Base-by-base conservation (phyloP, 371 early-diverging fungal species). In the Chytridiales sp. region DNA sequence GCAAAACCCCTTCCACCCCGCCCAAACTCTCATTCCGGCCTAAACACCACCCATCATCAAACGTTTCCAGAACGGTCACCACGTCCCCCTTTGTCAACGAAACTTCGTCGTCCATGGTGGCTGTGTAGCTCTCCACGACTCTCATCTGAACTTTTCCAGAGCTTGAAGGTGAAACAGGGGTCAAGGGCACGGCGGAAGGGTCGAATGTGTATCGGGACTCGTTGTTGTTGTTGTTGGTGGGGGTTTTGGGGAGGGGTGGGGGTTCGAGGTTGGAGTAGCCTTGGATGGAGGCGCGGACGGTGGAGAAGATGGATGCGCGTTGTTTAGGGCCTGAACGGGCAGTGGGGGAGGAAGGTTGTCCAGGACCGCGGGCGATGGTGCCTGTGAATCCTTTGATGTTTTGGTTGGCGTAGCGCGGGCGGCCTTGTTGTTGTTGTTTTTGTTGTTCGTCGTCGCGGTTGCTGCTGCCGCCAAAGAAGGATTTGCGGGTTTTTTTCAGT, bases 91-190 rank as follows among this genome's bases (percentile, higher is more conserved):
- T 49, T 4, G 30, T 26, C 41, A 62, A 54, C 9, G 50, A 27
- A 29, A 70, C 56, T 41, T 70, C 71, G 44, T 70, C 71, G 43
- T 44, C 55, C 30, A 66, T 49, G 21, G 59, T 59, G 26, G 64
- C 64, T 26, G 44, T 49, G 48, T 70, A 70, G 19, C 51, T 42
- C 38, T 66, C 64, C 30, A 60, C 38, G 3, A 62, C 64, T 3
- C 49, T 39, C 50, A 70, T 59, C 52, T 62, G 47, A 35, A 54
- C 32, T n/a, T n/a, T n/a, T n/a, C n/a, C n/a, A n/a, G n/a, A n/a
- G n/a, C n/a, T n/a, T n/a, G n/a, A n/a, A n/a, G n/a, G n/a, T n/a
- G n/a, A n/a, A n/a, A n/a, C n/a, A n/a, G n/a, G n/a, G n/a, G n/a
- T n/a, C n/a, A n/a, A n/a, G n/a, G n/a, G n/a, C n/a, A n/a, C n/a